Percentiles rank a stretch among this genome's conserved stretches.
These are phyloP conservation scores for Zymoseptoria ardabiliae DNA, from an alignment of 2,329 filamentous ascomycete genomes.

Conservation along the genomic window DNA sequence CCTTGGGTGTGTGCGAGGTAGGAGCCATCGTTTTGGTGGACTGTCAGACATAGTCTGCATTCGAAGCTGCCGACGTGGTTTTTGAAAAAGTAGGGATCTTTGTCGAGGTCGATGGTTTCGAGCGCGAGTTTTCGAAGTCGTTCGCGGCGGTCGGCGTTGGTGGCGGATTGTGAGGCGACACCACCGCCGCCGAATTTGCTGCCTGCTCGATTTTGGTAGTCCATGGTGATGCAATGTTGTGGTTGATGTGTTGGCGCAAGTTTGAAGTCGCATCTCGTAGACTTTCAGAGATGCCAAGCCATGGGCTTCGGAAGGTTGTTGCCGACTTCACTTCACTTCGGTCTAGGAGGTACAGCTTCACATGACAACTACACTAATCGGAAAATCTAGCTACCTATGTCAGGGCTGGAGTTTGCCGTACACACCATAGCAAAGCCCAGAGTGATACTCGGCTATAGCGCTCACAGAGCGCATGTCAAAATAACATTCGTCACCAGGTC, in stretches of 20 bases:
- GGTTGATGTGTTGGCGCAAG: background rate
- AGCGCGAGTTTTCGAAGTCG: slow-evolving; percentile 95
- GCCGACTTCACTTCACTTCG: background rate
- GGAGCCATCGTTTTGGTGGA: slow-evolving; percentile 97
- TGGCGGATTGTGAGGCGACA: slow-evolving; percentile 85
- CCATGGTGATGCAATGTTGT: slow-evolving; percentile 15
- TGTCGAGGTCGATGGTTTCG: slow-evolving; percentile 97
- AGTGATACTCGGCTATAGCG: too few relatives aligned
- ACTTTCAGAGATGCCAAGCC: background rate
- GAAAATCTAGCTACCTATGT: background rate
- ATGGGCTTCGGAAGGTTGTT: background rate
- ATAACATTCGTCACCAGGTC: too few relatives aligned
- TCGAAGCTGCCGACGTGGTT: slow-evolving; percentile 98
- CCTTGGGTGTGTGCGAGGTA: slow-evolving; percentile 98
- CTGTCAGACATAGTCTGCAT: slow-evolving; percentile 90
- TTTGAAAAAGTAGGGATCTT: slow-evolving; percentile 99
- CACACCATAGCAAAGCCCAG: too few relatives aligned
- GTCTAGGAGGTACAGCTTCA: background rate
- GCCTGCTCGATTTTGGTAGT: slow-evolving; percentile 75
- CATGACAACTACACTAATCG: background rate
- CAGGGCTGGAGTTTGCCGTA: background rate
- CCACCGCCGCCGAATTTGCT: slow-evolving; percentile 98
- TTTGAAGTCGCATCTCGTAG: background rate
- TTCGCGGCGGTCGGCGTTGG: slow-evolving; percentile 94
- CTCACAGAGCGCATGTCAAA: too few relatives aligned